Conservation (phyloP, 1,284 basidiomycete species). For the Pyrrhoderma noxium region DNA sequence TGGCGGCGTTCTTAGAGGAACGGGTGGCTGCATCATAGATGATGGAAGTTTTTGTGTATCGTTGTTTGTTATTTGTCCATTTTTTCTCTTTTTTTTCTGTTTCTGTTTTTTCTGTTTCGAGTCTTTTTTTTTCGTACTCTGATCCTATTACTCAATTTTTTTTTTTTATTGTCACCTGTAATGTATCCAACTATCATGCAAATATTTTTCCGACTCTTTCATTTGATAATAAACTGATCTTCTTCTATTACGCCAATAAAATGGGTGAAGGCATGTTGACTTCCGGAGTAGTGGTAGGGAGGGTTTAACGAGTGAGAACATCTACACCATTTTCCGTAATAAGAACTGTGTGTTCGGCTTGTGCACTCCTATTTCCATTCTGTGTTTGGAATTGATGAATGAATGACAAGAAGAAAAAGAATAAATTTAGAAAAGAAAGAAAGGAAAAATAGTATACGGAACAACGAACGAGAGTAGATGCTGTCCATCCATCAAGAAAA, state of each 20-base stretch:
- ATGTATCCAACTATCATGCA: no score
- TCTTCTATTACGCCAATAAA: background rate
- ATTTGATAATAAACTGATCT: background rate
- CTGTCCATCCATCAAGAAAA: slow-evolving; percentile 87
- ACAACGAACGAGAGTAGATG: slow-evolving; percentile 62
- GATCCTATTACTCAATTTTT: no score
- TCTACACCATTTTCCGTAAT: slow-evolving; percentile 71
- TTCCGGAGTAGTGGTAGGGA: background rate
- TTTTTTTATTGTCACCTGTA: no score
- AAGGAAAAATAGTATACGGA: background rate
- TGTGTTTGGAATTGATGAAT: slow-evolving; percentile 21
- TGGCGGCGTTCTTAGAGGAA: slow-evolving; percentile 60
- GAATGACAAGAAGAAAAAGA: no score
- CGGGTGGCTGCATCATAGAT: slow-evolving; percentile 21
- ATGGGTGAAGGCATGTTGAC: background rate
- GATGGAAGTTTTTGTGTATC: background rate
- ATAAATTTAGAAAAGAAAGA: background rate
- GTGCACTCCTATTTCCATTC: slow-evolving; percentile 73
- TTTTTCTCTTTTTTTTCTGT: no score
- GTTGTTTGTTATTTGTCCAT: slow-evolving; percentile 9
- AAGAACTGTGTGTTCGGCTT: slow-evolving; percentile 82
- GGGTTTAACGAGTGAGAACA: slow-evolving; percentile 43
- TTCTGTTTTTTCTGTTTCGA: no score
- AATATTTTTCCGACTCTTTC: no score
- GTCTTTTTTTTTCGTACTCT: no score